Base-by-base conservation (phyloP, 1,284 basidiomycete species). In the Mycosarcoma maydis region DNA sequence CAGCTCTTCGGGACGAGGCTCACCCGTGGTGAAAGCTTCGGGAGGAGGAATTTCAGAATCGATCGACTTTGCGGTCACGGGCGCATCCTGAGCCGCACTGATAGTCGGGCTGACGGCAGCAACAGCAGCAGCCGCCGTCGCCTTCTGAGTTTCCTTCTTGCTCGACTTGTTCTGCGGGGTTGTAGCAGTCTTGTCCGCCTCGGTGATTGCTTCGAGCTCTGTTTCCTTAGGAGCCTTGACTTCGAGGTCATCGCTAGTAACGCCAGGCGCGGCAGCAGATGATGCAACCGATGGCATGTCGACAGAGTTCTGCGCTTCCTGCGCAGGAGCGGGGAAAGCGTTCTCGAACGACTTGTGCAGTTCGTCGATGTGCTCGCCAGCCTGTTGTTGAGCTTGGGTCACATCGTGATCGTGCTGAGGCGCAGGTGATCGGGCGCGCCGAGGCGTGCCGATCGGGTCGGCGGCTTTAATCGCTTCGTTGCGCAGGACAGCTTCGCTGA, bases 1-100 rank as follows among this genome's bases (percentile, higher is more conserved):
- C 6, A 72, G 48, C 39, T 78, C 60, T 39, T 78, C 76, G 7
- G 73, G 72, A 20, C 66, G 64, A 13, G 67, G 57, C 37, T 74
- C 72, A 34, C 41, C 40, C 1, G 60, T 36, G 36, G 47, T 49
- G 37, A 62, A 58, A 1, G 59, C 51, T 23, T 62, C 51, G 39
- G 58, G 50, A 40, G 66, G 48, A 10, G 55, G 59, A 16, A 54
- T 57, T 4, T 55, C 55, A 11, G 53, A 39, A 10, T 46, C 45
- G 40, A 40, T 36, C 9, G 52, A 22, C 34, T 54, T 61, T 23
- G 38, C 20, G 17, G 54, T 29, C 40, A 27, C 40, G n/a, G n/a
- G 24, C 9, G 51, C 19, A 10, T 50, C 51, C 8, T 58, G 33
- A 10, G 41, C 38, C 14, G 38, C 39, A 19, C 27, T 30, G n/a